Evolutionary conservation across 305 asterid species (phyloP), one percentile per base, ranked within the genome.

Genomic region (Ilex paraguariensis): DNA sequence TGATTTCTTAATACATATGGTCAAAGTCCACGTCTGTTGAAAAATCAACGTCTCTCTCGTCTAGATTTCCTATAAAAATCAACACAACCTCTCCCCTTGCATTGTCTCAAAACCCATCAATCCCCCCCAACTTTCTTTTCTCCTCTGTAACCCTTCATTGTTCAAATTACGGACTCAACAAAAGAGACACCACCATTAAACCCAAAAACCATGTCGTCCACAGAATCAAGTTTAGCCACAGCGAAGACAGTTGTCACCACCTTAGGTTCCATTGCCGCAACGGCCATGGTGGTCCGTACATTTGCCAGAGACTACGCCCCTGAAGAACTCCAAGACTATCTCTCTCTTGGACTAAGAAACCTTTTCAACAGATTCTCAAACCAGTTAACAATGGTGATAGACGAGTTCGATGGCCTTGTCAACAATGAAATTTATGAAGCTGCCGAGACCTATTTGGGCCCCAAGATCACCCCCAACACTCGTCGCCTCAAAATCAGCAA

Each of bases 341-440:
- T 85, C 10, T 73, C 52, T 70, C 75, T 74, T 30, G 77, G 79
- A 45, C 2, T 80, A 62, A 58, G 79, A 13, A 58, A 15, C 50
- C n/a, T 83, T 64, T 59, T 85, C 63, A 46, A 1, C 36, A 51
- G 31, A 9, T 52, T 46, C 0, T 39, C 85, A 0, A 57, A 72
- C 50, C 68, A 61, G 46, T 66, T 72, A 21, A 90, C 90, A 0
- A 62, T 90, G 66, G 78, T 85, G 36, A 70, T 89, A n/a, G 94
- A 89, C 63, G 92, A 87, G 60, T 73, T 75, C 30, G 66, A 15
- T 63, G 94, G 95, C 17, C 73, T 87, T 66, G 45, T 65, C 21
- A 76, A 82, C 31, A 89, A 89, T 73, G 81, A 79, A 31, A 69
- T 87, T 55, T 87, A 82, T 66, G 94, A 84, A 54, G 88, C 95